These are phyloP conservation scores for Trichoderma sp. DNA, from an alignment of 2,329 filamentous ascomycete species.

Conservation along the genomic window DNA sequence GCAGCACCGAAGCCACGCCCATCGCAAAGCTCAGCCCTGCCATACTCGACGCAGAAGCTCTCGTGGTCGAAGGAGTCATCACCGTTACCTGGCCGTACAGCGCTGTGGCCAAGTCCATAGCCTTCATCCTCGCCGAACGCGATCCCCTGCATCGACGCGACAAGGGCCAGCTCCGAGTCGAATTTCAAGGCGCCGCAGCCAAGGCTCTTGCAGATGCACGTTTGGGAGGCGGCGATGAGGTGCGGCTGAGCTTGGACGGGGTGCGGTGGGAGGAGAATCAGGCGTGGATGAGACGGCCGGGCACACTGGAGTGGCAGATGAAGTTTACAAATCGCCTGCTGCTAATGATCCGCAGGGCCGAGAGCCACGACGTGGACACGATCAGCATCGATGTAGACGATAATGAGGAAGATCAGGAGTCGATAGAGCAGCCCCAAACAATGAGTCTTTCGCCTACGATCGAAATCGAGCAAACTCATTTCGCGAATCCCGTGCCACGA, in stretches of 20 bases:
- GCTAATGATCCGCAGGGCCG: slow-evolving; percentile 49
- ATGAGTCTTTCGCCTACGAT: slow-evolving; percentile 12
- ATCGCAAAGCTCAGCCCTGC: slow-evolving; percentile 61
- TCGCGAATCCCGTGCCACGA: slow-evolving; percentile 22
- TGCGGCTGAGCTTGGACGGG: slow-evolving; percentile 71
- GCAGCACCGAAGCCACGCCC: slow-evolving; percentile 47
- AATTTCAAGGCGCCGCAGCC: slow-evolving; percentile 72
- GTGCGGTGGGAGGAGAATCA: slow-evolving; percentile 65
- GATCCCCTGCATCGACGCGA: slow-evolving; percentile 78
- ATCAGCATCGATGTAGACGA: slow-evolving; percentile 55
- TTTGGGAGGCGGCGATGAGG: slow-evolving; percentile 77
- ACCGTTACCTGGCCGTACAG: slow-evolving; percentile 93
- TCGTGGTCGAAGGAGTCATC: slow-evolving; percentile 69
- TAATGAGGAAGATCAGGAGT: slow-evolving; percentile 30
- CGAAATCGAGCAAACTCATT: not conserved
- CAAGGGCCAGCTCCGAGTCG: slow-evolving; percentile 79
- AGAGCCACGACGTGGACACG: slow-evolving; percentile 51
- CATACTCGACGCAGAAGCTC: slow-evolving; percentile 46
- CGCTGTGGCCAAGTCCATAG: slow-evolving; percentile 71
- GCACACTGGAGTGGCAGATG: slow-evolving; percentile 62
- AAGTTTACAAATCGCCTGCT: slow-evolving; percentile 56
- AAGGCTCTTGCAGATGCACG: slow-evolving; percentile 67
- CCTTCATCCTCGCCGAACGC: slow-evolving; percentile 80
- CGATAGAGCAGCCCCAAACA: not conserved
- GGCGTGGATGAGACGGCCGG: slow-evolving; percentile 52